phyloP scores from a whole-genome alignment of 2,329 filamentous ascomycete genomes.

The Xylariomycetidae sp. region DNA sequence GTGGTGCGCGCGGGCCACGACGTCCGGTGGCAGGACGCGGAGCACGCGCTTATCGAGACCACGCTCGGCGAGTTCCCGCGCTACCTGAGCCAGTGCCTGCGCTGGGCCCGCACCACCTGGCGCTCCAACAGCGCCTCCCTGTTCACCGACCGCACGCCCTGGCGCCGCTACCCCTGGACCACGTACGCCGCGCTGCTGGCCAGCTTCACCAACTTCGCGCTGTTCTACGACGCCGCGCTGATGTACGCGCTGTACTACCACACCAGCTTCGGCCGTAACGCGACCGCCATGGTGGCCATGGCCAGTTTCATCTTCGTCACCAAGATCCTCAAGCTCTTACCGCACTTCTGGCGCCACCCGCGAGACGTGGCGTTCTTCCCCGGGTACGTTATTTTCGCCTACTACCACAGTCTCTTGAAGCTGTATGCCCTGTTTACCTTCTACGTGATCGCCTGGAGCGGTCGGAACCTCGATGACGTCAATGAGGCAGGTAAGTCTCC shows the following conservation, averaged over 20 bases:
- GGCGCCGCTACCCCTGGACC: slow-evolving; percentile 43
- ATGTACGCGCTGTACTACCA: slow-evolving; percentile 14
- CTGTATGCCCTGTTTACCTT: slow-evolving; percentile 51
- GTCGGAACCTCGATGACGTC: slow-evolving; percentile 31
- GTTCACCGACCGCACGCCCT: slow-evolving; percentile 32
- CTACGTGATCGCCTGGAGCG: slow-evolving; percentile 38
- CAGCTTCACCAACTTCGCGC: slow-evolving; percentile 50
- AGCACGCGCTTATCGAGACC: slow-evolving; percentile 45
- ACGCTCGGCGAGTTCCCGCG: slow-evolving; percentile 45
- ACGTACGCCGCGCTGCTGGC: slow-evolving; percentile 53
- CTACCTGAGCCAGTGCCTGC: slow-evolving; percentile 47
- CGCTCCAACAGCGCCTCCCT: slow-evolving; percentile 50
- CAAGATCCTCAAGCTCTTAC: slow-evolving; percentile 53
- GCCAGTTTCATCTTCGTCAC: slow-evolving; percentile 45
- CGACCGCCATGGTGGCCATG: slow-evolving; percentile 9
- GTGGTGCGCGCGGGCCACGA: slow-evolving; percentile 45
- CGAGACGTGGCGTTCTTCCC: slow-evolving; percentile 47
- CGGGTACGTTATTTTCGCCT: slow-evolving; percentile 49
- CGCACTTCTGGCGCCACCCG: slow-evolving; percentile 48
- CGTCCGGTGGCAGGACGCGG: slow-evolving; percentile 49
- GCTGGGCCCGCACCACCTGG: slow-evolving; percentile 57
- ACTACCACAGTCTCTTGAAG: slow-evolving; percentile 55
- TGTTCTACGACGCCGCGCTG: slow-evolving; percentile 45
- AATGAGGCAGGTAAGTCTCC: too few species aligned
- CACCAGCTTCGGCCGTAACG: slow-evolving; percentile 13